Conservation (phyloP, 306 rosid species). For the Castanea mollissima region DNA sequence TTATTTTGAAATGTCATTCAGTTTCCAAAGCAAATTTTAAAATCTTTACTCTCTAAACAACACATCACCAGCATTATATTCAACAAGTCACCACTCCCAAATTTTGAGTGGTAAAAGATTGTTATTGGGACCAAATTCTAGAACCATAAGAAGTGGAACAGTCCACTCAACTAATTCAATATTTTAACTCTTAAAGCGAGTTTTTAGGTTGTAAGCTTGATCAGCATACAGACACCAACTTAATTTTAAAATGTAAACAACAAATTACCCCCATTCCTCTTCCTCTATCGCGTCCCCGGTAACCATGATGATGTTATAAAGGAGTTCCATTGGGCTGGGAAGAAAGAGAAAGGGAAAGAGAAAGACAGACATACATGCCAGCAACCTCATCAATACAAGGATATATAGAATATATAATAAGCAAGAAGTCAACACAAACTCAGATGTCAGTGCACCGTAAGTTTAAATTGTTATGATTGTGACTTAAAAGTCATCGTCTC, state of each 20-base stretch:
- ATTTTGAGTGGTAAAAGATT: neutral
- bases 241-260: conserved; percentile 12
- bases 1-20: neutral
- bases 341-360: neutral
- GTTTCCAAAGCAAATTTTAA: neutral
- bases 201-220: neutral
- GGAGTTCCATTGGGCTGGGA: conserved; percentile 62
- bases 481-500: too few species aligned
- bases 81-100: neutral
- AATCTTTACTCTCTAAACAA: neutral
- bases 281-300: conserved; percentile 80
- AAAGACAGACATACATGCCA: conserved; percentile 17
- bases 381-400: neutral
- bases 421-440: neutral
- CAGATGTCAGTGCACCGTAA: neutral
- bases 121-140: neutral
- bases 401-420: conserved; percentile 1
- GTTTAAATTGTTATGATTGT: too few species aligned
- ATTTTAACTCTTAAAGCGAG: neutral
- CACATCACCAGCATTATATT: neutral
- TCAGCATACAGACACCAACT: neutral
- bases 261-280: conserved; percentile 67
- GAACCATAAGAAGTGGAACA: neutral
- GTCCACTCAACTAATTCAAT: neutral
- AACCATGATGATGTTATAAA: conserved; percentile 47